phyloP scores from a whole-genome alignment of 1,284 basidiomycete species.

The Marasmius fiardii region DNA sequence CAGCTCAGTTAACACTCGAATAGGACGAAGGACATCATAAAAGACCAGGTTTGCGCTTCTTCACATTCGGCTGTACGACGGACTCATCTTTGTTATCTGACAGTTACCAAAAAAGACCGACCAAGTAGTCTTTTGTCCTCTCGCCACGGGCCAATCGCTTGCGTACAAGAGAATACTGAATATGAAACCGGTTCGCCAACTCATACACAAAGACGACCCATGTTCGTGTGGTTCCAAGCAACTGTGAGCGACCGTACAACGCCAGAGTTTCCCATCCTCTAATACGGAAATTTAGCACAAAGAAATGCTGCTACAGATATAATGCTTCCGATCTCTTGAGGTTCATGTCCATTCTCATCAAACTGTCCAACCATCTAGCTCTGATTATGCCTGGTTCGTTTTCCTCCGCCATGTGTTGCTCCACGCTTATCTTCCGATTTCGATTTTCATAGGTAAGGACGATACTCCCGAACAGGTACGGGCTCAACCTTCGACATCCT shows the following conservation, averaged over 20 bases:
- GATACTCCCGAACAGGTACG: slow-evolving; percentile 64
- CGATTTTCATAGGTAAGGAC: slow-evolving; percentile 42
- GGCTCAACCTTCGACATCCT: background rate
- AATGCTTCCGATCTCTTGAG: slow-evolving; percentile 63
- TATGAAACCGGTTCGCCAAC: slow-evolving; percentile 58
- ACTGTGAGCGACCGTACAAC: slow-evolving; percentile 35
- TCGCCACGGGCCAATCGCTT: slow-evolving; percentile 62
- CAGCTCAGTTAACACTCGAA: background rate
- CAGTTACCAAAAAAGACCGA: slow-evolving; percentile 82
- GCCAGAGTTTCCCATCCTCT: background rate
- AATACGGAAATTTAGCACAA: slow-evolving; percentile 41
- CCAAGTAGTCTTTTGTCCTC: slow-evolving; percentile 86
- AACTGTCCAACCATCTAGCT: slow-evolving; percentile 82
- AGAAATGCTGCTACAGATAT: slow-evolving; percentile 62
- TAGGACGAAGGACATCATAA: slow-evolving; percentile 82
- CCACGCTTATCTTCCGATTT: background rate
- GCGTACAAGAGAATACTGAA: slow-evolving; percentile 71
- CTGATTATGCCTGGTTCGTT: slow-evolving; percentile 71
- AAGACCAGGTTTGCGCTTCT: slow-evolving; percentile 51
- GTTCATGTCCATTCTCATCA: slow-evolving; percentile 77
- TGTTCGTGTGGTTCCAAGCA: slow-evolving; percentile 69
- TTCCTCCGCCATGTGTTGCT: background rate
- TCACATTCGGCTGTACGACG: background rate
- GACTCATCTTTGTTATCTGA: slow-evolving; percentile 14
- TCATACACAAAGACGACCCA: slow-evolving; percentile 62